phyloP scores from a whole-genome alignment of 2,329 filamentous ascomycete species.

The Rachicladosporium sp. region DNA sequence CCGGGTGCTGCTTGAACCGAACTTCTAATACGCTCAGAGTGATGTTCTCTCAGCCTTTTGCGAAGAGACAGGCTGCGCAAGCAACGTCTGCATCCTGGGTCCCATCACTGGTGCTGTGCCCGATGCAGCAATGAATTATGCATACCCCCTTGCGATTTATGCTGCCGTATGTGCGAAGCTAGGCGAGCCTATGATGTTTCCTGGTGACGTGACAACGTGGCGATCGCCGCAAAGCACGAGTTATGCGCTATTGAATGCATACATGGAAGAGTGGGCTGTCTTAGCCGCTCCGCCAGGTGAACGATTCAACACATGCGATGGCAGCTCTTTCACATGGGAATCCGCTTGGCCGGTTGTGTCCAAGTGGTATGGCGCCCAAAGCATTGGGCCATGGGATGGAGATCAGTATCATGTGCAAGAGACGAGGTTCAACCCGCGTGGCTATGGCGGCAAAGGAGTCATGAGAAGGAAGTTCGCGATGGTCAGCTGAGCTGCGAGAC shows the following conservation, averaged over 20 bases:
- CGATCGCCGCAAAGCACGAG: slow-evolving; percentile 31
- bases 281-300: slow-evolving; percentile 30
- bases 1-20: slow-evolving; percentile 31
- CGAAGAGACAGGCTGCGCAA: slow-evolving; percentile 24
- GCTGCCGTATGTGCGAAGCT: slow-evolving; percentile 34
- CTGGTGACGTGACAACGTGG: slow-evolving; percentile 34
- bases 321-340: slow-evolving; percentile 36
- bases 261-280: slow-evolving; percentile 39
- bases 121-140: slow-evolving; percentile 40
- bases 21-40: slow-evolving; percentile 47
- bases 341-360: slow-evolving; percentile 38
- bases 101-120: slow-evolving; percentile 39
- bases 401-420: slow-evolving; percentile 14
- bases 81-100: slow-evolving; percentile 37
- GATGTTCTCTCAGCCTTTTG: slow-evolving; percentile 35
- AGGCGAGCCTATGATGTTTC: slow-evolving; percentile 31
- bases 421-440: slow-evolving; percentile 15
- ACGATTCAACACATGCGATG: slow-evolving; percentile 40
- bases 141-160: slow-evolving; percentile 39
- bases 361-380: slow-evolving; percentile 30
- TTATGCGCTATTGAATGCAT: slow-evolving; percentile 36
- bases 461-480: slow-evolving; percentile 16
- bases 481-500: slow-evolving; percentile 34
- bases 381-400: slow-evolving; percentile 15
- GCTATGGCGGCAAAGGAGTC: slow-evolving; percentile 18